A percentile compares a stretch with the other conserved stretches of the same genome.
Conservation (phyloP, 345 rosid species). For the Litchi chinensis region DNA sequence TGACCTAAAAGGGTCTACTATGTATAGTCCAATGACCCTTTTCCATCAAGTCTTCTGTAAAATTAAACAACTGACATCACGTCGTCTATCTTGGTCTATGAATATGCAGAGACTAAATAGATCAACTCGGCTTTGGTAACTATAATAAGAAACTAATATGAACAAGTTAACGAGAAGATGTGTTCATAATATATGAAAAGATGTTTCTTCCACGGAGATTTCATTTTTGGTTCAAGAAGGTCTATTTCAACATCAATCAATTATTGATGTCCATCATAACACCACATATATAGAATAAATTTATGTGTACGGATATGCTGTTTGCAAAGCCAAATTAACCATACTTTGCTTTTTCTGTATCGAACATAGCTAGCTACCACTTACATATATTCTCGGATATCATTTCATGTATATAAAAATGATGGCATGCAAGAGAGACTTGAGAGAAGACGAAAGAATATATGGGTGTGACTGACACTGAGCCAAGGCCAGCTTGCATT, state of each 20-base stretch:
- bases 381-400: constrained; percentile 10
- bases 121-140: no score
- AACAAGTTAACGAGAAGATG: background rate
- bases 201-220: background rate
- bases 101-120: no score
- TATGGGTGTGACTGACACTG: background rate
- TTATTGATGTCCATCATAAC: background rate
- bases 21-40: no score
- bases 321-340: background rate
- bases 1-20: no score
- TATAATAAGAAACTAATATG: no score
- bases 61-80: no score
- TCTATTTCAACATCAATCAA: background rate
- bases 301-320: background rate
- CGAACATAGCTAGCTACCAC: background rate
- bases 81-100: no score
- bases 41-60: no score
- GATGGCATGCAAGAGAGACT: constrained; percentile 11
- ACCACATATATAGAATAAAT: background rate
- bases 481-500: constrained; percentile 9
- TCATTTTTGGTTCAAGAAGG: background rate
- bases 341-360: background rate
- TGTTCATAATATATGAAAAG: background rate
- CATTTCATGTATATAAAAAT: background rate
- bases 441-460: constrained; percentile 14